phyloP scores from a whole-genome alignment of 192 early-diverging fungal genomes.

The Dimargaris cristalligena region DNA sequence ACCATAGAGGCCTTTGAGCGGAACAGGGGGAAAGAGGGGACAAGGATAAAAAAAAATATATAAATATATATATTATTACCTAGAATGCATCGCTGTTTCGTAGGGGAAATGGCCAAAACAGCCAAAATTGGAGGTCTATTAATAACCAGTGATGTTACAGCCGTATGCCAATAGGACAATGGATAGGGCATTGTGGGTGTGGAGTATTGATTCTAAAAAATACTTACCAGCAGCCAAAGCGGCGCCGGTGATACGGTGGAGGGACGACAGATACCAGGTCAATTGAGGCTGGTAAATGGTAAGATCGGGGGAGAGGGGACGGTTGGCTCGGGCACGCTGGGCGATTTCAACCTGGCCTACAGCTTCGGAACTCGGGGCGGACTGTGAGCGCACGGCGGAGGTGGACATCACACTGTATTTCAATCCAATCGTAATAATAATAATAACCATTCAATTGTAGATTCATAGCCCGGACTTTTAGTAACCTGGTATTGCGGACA shows the following conservation, averaged over 20 bases:
- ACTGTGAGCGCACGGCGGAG: background rate
- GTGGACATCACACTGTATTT: background rate
- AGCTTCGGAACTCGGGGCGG: conserved; percentile 11
- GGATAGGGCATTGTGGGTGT: too few relatives aligned
- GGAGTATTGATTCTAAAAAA: too few relatives aligned
- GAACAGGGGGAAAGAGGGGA: background rate
- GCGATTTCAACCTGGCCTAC: conserved; percentile 21
- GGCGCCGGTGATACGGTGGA: conserved; percentile 62
- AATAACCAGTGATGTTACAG: background rate
- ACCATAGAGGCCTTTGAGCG: conserved; percentile 37
- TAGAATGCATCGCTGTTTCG: background rate
- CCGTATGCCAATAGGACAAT: too few relatives aligned
- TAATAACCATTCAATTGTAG: too few relatives aligned
- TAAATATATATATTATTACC: background rate
- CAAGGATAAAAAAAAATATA: background rate
- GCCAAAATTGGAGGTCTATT: background rate
- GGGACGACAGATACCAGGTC: conserved; percentile 57
- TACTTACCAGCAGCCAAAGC: conserved; percentile 48
- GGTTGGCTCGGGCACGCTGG: conserved; percentile 31
- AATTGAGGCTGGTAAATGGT: conserved; percentile 84
- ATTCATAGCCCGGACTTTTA: too few relatives aligned
- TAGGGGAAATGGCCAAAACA: background rate
- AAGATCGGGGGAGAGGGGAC: conserved; percentile 72
- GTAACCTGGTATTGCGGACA: background rate
- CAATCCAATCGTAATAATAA: too few relatives aligned